Conservation (phyloP, 805 yeast genomes). For the Kurtzmaniella cleridarum region DNA sequence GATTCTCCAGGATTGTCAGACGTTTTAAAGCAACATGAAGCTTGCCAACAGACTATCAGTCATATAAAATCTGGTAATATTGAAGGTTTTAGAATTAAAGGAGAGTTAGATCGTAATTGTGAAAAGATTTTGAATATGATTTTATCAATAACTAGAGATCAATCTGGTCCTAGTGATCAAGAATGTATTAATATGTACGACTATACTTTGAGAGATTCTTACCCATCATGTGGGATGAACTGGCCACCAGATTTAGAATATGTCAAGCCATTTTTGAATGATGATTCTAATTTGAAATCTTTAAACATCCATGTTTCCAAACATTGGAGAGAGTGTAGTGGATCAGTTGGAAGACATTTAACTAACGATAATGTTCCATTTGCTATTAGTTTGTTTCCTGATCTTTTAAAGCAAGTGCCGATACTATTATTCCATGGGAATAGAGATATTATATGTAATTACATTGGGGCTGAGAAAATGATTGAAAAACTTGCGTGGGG, state of each 20-base stretch:
- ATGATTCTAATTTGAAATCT: conserved; percentile 40
- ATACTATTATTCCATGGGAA: conserved; percentile 81
- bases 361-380: conserved; percentile 51
- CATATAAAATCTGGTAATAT: conserved; percentile 10
- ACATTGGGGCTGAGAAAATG: conserved; percentile 64
- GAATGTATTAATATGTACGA: conserved; percentile 84
- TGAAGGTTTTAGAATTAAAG: conserved; percentile 14
- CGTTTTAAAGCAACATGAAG: conserved; percentile 47
- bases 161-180: conserved; percentile 23
- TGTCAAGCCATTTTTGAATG: conserved; percentile 47
- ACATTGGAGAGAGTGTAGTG: conserved; percentile 76
- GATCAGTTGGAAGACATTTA: conserved; percentile 48
- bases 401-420: conserved; percentile 51
- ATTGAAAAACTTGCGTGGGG: conserved; percentile 63
- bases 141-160: conserved; percentile 25
- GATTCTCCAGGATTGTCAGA: conserved; percentile 33
- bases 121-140: conserved; percentile 42
- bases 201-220: conserved; percentile 60
- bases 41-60: conserved; percentile 53
- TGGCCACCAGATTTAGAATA: conserved; percentile 72
- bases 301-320: conserved; percentile 43
- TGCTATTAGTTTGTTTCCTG: conserved; percentile 63
- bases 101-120: conserved; percentile 34
- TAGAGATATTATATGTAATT: conserved; percentile 84
- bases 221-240: conserved; percentile 84